Base-by-base conservation (phyloP, 176 grass and related monocot species). In the Bonia amplexicaulis region DNA sequence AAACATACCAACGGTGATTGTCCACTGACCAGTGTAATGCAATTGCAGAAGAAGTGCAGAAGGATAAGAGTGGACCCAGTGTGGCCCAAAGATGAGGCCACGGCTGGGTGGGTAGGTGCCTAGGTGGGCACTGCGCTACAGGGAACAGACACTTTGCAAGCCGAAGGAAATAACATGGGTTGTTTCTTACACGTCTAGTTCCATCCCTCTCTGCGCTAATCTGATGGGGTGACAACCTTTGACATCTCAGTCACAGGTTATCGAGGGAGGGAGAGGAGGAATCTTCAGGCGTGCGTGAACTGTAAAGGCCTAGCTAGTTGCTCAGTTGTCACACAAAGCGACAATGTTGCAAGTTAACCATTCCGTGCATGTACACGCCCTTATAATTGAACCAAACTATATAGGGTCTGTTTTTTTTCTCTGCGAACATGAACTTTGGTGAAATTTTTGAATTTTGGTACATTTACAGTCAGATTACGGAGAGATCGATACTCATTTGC, bases 111-210 rank as follows among this genome's bases (percentile, higher is more conserved):
- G n/a, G n/a, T 44, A 5, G 58, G 11, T 46, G 44, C 44, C 44
- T 45, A 45, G 2, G 46, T 33, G 85, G 74, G 37, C 12, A 16
- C 4, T 62, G 16, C 65, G 12, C 68, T 42, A 31, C 47, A 73
- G 7, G 6, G 5, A 80, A 45, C 35, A 26, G 46, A 69, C 59
- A 16, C 42, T 35, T 53, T n/a, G 47, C 35, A 20, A 26, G 19
- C 63, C 79, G 51, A 77, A 29, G 16, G 31, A 71, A 77, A 83
- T 29, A 61, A 83, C 80, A 71, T 83, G 86, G 80, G 63, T 16
- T 82, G 64, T 46, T 66, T 69, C 25, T 19, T 64, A 12, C 35
- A 53, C 55, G 26, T n/a, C 63, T 12, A 63, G 11, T 62, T 17
- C 11, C 19, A 61, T 23, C 40, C 7, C 3, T n/a, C 25, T 40